A percentile compares a stretch with the other conserved stretches of the same genome.
Evolutionary conservation across 805 yeast genomes (phyloP).

Genomic region (Starmerella lactis-condensi): DNA sequence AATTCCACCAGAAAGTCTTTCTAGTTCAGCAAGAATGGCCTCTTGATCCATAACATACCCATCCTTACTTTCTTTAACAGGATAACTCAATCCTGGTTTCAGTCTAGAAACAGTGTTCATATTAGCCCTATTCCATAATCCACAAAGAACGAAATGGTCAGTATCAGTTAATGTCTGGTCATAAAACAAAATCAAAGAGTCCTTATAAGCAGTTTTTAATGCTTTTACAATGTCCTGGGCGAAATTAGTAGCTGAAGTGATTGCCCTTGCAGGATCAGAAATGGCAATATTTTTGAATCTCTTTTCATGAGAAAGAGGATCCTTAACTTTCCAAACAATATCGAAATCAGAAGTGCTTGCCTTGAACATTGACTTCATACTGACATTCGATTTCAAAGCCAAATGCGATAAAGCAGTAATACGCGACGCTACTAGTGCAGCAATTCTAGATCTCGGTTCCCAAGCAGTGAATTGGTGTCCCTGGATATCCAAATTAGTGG

Average conservation of each 20-base stretch:
- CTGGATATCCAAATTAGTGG: conserved; percentile 65
- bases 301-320: conserved; percentile 16
- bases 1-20: conserved; percentile 25
- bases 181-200: conserved; percentile 49
- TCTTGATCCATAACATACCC: conserved; percentile 39
- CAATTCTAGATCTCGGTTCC: conserved; percentile 26
- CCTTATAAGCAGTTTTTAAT: conserved; percentile 43
- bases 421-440: conserved; percentile 67
- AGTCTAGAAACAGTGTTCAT: conserved; percentile 41
- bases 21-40: conserved; percentile 55
- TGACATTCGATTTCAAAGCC: conserved; percentile 32
- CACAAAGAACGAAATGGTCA: conserved; percentile 42
- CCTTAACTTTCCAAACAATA: conserved; percentile 40
- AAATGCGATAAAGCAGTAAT: conserved; percentile 72
- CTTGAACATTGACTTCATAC: conserved; percentile 42
- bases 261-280: conserved; percentile 24
- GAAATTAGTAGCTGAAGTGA: conserved; percentile 38
- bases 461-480: conserved; percentile 68
- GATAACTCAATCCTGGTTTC: conserved; percentile 63
- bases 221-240: conserved; percentile 41
- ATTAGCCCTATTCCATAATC: conserved; percentile 57
- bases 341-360: conserved; percentile 78
- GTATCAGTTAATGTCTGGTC: not conserved
- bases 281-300: conserved; percentile 28
- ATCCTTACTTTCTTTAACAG: conserved; percentile 26